phyloP scores from a whole-genome alignment of 2,329 filamentous ascomycete genomes.

The Hypoxylon sp. region DNA sequence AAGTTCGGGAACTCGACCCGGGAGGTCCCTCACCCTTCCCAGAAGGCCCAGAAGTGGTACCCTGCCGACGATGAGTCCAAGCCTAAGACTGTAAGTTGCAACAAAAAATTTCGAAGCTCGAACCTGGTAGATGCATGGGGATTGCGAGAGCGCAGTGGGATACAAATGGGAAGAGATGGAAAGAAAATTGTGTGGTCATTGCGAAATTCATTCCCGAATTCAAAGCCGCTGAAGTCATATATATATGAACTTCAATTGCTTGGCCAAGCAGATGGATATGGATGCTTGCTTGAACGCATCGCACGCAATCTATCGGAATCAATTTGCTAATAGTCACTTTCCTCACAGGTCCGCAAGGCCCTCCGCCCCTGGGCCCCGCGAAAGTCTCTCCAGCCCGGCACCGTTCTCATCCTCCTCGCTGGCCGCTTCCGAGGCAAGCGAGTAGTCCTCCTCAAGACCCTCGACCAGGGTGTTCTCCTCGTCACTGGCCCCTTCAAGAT shows the following conservation, averaged over 20 bases:
- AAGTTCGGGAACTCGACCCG: slow-evolving; percentile 98
- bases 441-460: slow-evolving; percentile 97
- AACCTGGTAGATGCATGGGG: slow-evolving; percentile 1
- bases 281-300: slow-evolving; percentile 10
- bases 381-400: slow-evolving; percentile 90
- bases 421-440: slow-evolving; percentile 99
- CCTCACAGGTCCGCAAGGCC: slow-evolving; percentile 89
- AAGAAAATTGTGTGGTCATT: slow-evolving; percentile 10
- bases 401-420: slow-evolving; percentile 98
- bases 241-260: slow-evolving; percentile 18
- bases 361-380: slow-evolving; percentile 89
- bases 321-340: slow-evolving; percentile 50
- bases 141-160: neutral
- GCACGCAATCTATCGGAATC: slow-evolving; percentile 1
- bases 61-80: slow-evolving; percentile 90
- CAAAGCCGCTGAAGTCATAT: slow-evolving; percentile 17
- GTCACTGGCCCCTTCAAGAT: slow-evolving; percentile 99
- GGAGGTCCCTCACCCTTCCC: slow-evolving; percentile 85
- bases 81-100: slow-evolving; percentile 90
- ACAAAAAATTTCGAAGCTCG: slow-evolving; percentile 46
- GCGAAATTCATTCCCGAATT: slow-evolving; percentile 19
- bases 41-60: slow-evolving; percentile 99
- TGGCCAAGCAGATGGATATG: slow-evolving; percentile 12
- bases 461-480: slow-evolving; percentile 97
- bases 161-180: neutral